phyloP scores from a whole-genome alignment of 164 flowering plant species.

The Annona cherimola region DNA sequence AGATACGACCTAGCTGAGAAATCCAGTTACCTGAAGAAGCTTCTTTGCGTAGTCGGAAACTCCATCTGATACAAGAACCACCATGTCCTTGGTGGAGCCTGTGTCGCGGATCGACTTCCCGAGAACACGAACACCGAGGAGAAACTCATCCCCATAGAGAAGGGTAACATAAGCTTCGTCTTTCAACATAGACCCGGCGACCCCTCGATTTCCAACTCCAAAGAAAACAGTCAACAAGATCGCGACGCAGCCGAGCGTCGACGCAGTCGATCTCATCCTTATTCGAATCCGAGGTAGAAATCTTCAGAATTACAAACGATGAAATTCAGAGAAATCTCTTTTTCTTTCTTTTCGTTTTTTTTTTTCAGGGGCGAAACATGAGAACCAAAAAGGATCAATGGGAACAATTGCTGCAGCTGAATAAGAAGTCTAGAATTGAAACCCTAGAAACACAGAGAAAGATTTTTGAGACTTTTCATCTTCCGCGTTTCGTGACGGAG shows the following conservation, averaged over 20 bases:
- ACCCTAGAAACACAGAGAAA: neutral
- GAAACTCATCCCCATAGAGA: conserved; percentile 89
- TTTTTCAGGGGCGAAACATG: neutral
- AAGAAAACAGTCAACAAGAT: conserved; percentile 8
- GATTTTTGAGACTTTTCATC: neutral
- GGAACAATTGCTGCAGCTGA: neutral
- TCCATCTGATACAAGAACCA: conserved; percentile 92
- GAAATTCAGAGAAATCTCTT: neutral
- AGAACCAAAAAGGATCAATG: neutral
- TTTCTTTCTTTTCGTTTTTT: too few species aligned
- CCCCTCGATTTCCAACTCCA: conserved; percentile 8
- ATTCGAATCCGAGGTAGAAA: neutral
- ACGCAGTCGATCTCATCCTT: conserved; percentile 14
- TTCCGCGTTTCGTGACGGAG: neutral
- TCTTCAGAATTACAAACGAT: neutral
- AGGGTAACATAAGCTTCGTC: conserved; percentile 79
- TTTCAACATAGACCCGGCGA: conserved; percentile 21
- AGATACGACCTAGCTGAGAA: neutral
- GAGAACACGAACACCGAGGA: conserved; percentile 87
- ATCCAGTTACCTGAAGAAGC: conserved; percentile 54
- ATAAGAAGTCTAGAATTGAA: neutral
- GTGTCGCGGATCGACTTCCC: conserved; percentile 90
- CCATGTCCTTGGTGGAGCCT: conserved; percentile 82
- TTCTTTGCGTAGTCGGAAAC: conserved; percentile 78
- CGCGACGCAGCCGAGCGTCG: conserved; percentile 7